Evolutionary conservation across 2,329 filamentous ascomycete species (phyloP).

Genomic region (Fusarium guadeloupense): DNA sequence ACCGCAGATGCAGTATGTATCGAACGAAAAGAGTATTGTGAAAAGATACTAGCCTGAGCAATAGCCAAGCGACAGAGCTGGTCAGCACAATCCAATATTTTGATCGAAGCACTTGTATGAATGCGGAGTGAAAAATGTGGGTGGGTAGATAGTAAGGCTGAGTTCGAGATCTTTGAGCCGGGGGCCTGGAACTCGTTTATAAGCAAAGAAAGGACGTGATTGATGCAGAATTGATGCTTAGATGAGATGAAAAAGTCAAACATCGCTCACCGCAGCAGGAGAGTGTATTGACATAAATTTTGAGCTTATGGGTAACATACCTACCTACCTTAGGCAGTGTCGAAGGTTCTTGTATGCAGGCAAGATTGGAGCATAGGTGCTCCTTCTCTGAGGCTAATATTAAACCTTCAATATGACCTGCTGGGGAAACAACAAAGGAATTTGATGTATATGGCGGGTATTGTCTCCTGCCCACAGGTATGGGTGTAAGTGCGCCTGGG

Average conservation of each 20-base stretch:
- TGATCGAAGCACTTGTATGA: slow-evolving; percentile 12
- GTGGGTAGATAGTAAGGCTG: slow-evolving; percentile 12
- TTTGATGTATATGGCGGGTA: background rate
- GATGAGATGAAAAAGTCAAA: too few relatives aligned
- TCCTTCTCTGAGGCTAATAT: too few relatives aligned
- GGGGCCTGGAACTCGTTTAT: slow-evolving; percentile 3
- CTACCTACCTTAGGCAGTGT: too few relatives aligned
- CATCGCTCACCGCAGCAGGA: too few relatives aligned
- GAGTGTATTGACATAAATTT: too few relatives aligned
- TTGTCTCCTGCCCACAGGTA: background rate
- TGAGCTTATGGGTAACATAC: too few relatives aligned
- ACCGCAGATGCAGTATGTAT: background rate
- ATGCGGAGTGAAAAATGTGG: slow-evolving; percentile 31
- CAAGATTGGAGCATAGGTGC: too few relatives aligned
- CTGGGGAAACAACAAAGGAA: background rate
- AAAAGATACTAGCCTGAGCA: background rate
- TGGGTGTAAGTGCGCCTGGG: slow-evolving; percentile 22
- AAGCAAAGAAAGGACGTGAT: background rate
- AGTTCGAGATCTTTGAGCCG: background rate
- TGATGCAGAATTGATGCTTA: too few relatives aligned
- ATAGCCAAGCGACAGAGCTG: background rate
- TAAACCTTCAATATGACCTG: background rate
- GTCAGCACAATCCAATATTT: slow-evolving; percentile 22
- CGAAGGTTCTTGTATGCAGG: too few relatives aligned
- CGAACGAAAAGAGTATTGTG: background rate